phyloP scores from a whole-genome alignment of 2,329 filamentous ascomycete genomes.

The Graphilbum fragrans region DNA sequence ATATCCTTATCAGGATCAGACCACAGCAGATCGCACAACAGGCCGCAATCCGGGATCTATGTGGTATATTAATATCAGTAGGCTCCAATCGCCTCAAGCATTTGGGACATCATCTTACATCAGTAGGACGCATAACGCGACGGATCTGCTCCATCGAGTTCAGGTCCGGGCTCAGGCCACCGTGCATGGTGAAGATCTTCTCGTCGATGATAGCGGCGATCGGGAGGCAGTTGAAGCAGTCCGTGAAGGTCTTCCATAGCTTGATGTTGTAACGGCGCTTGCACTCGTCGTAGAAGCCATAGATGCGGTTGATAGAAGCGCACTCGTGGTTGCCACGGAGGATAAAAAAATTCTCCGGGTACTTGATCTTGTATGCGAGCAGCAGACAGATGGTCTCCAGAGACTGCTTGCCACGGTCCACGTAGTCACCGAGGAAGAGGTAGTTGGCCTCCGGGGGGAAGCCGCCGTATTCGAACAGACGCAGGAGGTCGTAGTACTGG shows the following conservation, averaged over 20 bases:
- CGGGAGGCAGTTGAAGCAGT: constrained; percentile 98
- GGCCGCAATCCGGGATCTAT: constrained; percentile 93
- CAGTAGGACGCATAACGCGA: constrained; percentile 95
- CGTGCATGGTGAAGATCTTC: constrained; percentile 99
- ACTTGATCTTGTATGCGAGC: constrained; percentile 99
- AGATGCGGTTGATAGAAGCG: constrained; percentile 97
- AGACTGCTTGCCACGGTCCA: constrained; percentile 97
- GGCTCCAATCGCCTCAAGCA: not conserved
- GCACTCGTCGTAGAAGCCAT: constrained; percentile 99
- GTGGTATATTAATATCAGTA: not conserved
- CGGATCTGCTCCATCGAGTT: constrained; percentile 99
- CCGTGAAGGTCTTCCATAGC: constrained; percentile 98
- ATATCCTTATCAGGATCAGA: constrained; percentile 99
- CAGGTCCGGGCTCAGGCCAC: constrained; percentile 88
- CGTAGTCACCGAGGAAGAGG: constrained; percentile 97
- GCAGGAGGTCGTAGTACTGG: constrained; percentile 96
- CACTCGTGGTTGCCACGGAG: constrained; percentile 98
- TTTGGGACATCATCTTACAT: constrained; percentile 52
- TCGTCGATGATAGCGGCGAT: constrained; percentile 98
- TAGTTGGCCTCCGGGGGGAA: constrained; percentile 99
- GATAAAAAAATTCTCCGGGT: constrained; percentile 99
- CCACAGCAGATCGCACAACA: constrained; percentile 96
- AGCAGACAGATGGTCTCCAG: constrained; percentile 96
- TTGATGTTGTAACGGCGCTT: constrained; percentile 99
- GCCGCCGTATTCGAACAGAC: constrained; percentile 95